These are phyloP conservation scores for Epicoccum sorghinum DNA, from an alignment of 2,329 filamentous ascomycete genomes.

Conservation along the genomic window DNA sequence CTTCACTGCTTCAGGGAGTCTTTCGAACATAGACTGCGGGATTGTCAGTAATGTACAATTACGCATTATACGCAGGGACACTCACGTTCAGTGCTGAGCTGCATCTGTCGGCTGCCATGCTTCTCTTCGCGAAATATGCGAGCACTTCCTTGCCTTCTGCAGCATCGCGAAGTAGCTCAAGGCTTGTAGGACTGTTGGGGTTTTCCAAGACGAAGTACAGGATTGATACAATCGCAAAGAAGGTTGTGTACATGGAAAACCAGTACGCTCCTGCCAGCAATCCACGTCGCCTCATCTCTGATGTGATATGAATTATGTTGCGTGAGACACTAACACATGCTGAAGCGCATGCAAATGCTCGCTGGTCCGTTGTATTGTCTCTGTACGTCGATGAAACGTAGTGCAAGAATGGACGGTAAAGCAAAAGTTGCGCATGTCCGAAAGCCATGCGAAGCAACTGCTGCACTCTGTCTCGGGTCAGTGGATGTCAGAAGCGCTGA, in stretches of 20 bases:
- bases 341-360: slow-evolving; percentile 76
- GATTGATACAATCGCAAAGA: slow-evolving; percentile 79
- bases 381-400: slow-evolving; percentile 70
- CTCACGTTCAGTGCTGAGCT: slow-evolving; percentile 76
- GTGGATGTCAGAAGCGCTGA: neutral
- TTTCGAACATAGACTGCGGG: slow-evolving; percentile 76
- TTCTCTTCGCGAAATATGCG: slow-evolving; percentile 77
- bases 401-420: slow-evolving; percentile 83
- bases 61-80: slow-evolving; percentile 11
- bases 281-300: slow-evolving; percentile 76
- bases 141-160: slow-evolving; percentile 84
- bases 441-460: slow-evolving; percentile 80
- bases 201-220: slow-evolving; percentile 84
- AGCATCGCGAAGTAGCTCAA: slow-evolving; percentile 85
- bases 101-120: slow-evolving; percentile 87
- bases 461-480: slow-evolving; percentile 58
- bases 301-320: slow-evolving; percentile 80
- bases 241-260: slow-evolving; percentile 85
- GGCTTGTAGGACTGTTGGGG: slow-evolving; percentile 72
- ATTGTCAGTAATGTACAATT: slow-evolving; percentile 15
- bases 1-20: slow-evolving; percentile 75
- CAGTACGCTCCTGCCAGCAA: slow-evolving; percentile 82
- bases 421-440: slow-evolving; percentile 80
- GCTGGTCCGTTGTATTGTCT: slow-evolving; percentile 67
- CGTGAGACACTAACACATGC: slow-evolving; percentile 70